Conservation (phyloP, 345 rosid genomes). For the Sonneratia caseolaris region DNA sequence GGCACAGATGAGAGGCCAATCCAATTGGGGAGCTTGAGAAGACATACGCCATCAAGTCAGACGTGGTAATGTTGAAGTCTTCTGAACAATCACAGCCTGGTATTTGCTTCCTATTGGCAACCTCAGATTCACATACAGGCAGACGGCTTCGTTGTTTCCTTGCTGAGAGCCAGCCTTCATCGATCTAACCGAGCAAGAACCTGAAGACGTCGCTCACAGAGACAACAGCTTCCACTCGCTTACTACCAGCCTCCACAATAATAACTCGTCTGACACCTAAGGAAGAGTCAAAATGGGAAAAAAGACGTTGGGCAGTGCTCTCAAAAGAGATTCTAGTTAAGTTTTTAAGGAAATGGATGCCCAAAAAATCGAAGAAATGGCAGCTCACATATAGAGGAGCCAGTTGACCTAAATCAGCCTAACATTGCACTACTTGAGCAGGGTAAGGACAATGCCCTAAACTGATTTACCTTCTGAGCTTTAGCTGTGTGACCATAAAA, state of each 20-base stretch:
- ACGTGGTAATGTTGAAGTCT: slow-evolving; percentile 2
- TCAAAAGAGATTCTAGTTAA: not conserved
- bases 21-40: not conserved
- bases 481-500: not conserved
- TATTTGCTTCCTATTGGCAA: not conserved
- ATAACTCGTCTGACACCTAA: slow-evolving; percentile 63
- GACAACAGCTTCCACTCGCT: slow-evolving; percentile 66
- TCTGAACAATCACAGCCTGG: not conserved
- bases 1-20: slow-evolving; percentile 2
- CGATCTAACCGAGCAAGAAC: slow-evolving; percentile 42
- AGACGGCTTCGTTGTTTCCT: not conserved
- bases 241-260: slow-evolving; percentile 74
- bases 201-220: slow-evolving; percentile 52
- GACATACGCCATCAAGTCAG: not conserved
- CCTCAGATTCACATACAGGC: not conserved
- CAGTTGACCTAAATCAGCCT: not conserved
- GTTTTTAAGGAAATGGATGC: not conserved
- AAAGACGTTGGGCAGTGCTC: not conserved
- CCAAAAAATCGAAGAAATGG: not conserved
- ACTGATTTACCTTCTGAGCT: not conserved
- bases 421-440: not conserved
- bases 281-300: not conserved
- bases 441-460: not conserved
- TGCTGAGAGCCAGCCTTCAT: not conserved
- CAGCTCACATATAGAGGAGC: not conserved